Evolutionary conservation across 2,329 filamentous ascomycete species (phyloP).

Genomic region (Emmonsiellopsis sp.): DNA sequence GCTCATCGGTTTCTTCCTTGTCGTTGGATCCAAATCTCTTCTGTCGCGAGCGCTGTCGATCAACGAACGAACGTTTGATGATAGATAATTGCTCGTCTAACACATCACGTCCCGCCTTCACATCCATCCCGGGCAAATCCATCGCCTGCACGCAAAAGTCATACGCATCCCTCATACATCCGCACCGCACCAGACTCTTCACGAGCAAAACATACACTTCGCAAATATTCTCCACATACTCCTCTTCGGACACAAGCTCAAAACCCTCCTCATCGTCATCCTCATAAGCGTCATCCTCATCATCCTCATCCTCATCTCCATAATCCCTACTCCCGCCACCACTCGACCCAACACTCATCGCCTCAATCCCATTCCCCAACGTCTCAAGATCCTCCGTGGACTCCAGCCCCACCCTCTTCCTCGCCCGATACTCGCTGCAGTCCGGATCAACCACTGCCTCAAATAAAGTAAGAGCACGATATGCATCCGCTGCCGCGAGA

Average conservation of each 20-base stretch:
- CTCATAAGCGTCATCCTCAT: slow-evolving; percentile 26
- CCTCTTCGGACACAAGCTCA: slow-evolving; percentile 8
- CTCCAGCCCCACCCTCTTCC: slow-evolving; percentile 24
- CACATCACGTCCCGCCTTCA: slow-evolving; percentile 1
- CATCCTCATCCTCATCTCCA: slow-evolving; percentile 7
- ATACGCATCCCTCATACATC: slow-evolving; percentile 33
- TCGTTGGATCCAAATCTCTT: not conserved
- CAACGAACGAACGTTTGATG: slow-evolving; percentile 20
- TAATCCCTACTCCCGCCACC: not conserved
- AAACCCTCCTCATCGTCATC: slow-evolving; percentile 34
- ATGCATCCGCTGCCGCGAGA: slow-evolving; percentile 80
- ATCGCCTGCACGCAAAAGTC: slow-evolving; percentile 30
- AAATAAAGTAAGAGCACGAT: slow-evolving; percentile 75
- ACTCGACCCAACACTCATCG: not conserved
- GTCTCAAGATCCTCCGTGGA: not conserved
- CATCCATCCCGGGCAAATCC: slow-evolving; percentile 12
- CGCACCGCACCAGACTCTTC: slow-evolving; percentile 26
- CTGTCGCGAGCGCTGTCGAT: not conserved
- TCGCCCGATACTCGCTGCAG: slow-evolving; percentile 74
- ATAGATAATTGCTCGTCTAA: slow-evolving; percentile 22
- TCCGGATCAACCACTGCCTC: slow-evolving; percentile 69
- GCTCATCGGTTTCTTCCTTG: slow-evolving; percentile 7
- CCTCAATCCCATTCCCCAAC: not conserved
- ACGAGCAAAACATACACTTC: slow-evolving; percentile 30
- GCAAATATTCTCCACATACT: slow-evolving; percentile 19